A percentile compares a stretch with the other conserved stretches of the same genome.
Conservation (phyloP, 163 green algal genomes). For the Scenedesmus sp. region DNA sequence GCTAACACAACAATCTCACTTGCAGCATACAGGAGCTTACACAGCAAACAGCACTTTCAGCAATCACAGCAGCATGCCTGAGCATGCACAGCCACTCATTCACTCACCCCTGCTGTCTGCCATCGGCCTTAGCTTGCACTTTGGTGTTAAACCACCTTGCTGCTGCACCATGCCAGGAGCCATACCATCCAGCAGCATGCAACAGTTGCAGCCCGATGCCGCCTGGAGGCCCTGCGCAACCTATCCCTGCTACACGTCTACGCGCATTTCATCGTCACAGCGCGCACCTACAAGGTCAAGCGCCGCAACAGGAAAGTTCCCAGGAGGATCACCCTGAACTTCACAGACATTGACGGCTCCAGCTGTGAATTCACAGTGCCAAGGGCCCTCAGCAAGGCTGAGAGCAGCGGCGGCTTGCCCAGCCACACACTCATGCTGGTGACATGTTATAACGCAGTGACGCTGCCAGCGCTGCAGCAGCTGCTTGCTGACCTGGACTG, state of each 20-base stretch:
- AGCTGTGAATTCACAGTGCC: not conserved
- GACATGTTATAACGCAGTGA: not conserved
- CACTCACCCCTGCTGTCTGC: not conserved
- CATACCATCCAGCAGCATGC: not conserved
- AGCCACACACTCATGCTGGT: not conserved
- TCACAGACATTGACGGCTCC: not conserved
- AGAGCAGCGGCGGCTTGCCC: not conserved
- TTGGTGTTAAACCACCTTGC: not conserved
- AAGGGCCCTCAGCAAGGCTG: not conserved
- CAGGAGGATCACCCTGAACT: not conserved
- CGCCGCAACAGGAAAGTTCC: constrained; percentile 12
- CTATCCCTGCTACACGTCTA: constrained; percentile 26
- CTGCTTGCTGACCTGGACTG: constrained; percentile 32
- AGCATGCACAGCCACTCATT: not conserved
- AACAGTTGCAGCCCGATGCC: not conserved
- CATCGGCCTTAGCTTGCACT: not conserved
- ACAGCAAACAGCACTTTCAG: not conserved
- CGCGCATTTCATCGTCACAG: constrained; percentile 17
- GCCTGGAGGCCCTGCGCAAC: constrained; percentile 31
- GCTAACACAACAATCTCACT: not conserved
- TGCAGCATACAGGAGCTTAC: not conserved
- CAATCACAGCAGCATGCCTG: not conserved
- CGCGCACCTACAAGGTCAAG: not conserved
- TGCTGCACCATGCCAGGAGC: not conserved
- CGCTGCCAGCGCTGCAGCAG: not conserved